Base-by-base conservation (phyloP, 768 basidiomycete genomes). In the Lanmaoa pseudosensibilis region DNA sequence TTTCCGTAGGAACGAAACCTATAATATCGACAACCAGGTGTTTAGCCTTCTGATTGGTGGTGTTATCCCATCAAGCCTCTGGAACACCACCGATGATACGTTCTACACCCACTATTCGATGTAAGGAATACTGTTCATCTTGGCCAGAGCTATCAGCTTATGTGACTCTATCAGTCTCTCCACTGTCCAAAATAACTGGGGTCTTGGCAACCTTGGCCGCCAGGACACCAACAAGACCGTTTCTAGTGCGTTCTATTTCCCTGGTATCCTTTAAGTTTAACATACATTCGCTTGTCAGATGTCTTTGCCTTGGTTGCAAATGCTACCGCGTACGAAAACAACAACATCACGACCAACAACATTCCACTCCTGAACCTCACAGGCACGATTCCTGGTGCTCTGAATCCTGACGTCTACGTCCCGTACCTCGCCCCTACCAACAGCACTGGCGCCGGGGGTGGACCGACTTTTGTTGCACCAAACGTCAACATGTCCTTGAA, bases 81-180 rank as follows among this genome's bases (percentile, higher is more conserved):
- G 68, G 21, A 79, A 78, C 23, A 83, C 77, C 2, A 75, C 67
- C 10, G 85, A 87, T 69, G 33, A 67, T 43, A 80, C 75, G 6
- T 84, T 78, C 71, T 86, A 87, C 69, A 80, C 80, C 1, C 85
- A 87, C 67, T 86, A 85, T 70, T 84, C 83, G 4, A 63, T 70
- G 44, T 72, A 46, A 66, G 69, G 5, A 32, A 27, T n/a, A 11
- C 0, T 16, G 11, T 33, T 40, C 19, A 11, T 39, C 19, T 5
- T 40, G 40, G 30, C 16, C 4, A 8, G 33, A 18, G n/a, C 15
- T 12, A 25, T 50, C 36, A 25, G 18, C 44, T 67, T 11, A 56
- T 37, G 33, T 34, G 40, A 47, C 49, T 11, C 11, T 37, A 18
- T 32, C 7, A 71, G 71, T 32, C 73, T 86, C 48, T 77, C 79